phyloP scores from a whole-genome alignment of 179 eudicot species.

The Drosera spatulata region DNA sequence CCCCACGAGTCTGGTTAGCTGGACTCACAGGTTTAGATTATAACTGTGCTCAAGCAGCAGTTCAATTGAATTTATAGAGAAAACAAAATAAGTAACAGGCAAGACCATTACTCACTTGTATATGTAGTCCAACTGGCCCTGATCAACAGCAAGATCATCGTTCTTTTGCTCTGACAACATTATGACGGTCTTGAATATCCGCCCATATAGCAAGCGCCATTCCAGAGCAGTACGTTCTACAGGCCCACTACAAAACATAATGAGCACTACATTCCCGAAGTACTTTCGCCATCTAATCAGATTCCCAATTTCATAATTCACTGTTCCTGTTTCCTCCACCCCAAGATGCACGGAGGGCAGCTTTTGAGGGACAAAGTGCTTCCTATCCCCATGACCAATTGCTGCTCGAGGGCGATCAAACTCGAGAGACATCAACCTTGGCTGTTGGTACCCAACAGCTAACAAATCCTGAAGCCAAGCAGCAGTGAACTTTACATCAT shows the following conservation, averaged over 20 bases:
- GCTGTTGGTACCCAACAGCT: conserved; percentile 43
- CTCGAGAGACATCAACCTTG: conserved; percentile 33
- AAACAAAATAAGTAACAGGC: too few relatives aligned
- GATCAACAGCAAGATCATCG: conserved; percentile 45
- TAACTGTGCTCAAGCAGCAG: too few relatives aligned
- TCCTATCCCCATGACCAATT: conserved; percentile 38
- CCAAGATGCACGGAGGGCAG: conserved; percentile 53
- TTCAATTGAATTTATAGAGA: too few relatives aligned
- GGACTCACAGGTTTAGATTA: too few relatives aligned
- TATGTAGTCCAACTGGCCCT: conserved; percentile 31
- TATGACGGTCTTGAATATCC: conserved; percentile 49
- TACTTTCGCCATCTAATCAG: conserved; percentile 48
- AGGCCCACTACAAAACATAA: conserved; percentile 45
- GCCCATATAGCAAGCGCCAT: conserved; percentile 59
- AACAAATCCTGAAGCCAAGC: conserved; percentile 62
- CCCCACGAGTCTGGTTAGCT: too few relatives aligned
- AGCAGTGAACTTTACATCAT: conserved; percentile 43
- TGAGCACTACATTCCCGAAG: conserved; percentile 50
- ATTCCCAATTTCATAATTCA: conserved; percentile 53
- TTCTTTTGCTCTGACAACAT: conserved; percentile 36
- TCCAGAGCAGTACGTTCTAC: conserved; percentile 56
- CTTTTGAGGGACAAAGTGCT: conserved; percentile 42
- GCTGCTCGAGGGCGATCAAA: conserved; percentile 26
- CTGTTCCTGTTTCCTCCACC: conserved; percentile 46
- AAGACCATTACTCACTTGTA: conserved; percentile 33